A percentile compares a stretch with the other conserved stretches of the same genome.
Conservation (phyloP, 768 basidiomycete species). For the Albatrellus ellisii region DNA sequence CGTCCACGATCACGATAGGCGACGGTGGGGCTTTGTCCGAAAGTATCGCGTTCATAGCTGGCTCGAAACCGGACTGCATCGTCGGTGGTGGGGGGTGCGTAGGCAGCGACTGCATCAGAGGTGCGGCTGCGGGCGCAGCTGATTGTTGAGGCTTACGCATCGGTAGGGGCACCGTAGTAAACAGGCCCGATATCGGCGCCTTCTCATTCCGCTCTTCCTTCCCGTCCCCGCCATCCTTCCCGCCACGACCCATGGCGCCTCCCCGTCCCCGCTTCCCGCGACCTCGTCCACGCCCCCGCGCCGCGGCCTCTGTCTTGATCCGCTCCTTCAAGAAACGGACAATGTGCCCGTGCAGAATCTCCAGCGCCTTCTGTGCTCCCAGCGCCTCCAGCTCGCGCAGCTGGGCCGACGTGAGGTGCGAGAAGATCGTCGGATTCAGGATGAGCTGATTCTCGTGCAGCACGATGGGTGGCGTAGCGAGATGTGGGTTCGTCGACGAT, state of each 20-base stretch:
- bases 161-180: constrained; percentile 9
- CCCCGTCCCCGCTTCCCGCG: constrained; percentile 13
- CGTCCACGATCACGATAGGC: constrained; percentile 45
- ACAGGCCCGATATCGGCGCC: constrained; percentile 3
- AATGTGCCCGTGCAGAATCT: constrained; percentile 74
- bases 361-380: constrained; percentile 71
- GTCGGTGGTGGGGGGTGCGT: neutral
- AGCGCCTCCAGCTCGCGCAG: constrained; percentile 65
- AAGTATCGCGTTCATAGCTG: constrained; percentile 12
- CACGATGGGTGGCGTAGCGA: constrained; percentile 48
- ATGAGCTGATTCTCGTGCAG: constrained; percentile 76
- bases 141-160: constrained; percentile 8
- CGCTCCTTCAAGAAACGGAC: constrained; percentile 75
- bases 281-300: constrained; percentile 15
- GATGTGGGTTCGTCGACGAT: constrained; percentile 25
- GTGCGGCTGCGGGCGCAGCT: constrained; percentile 20
- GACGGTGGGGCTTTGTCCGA: constrained; percentile 26
- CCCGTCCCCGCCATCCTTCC: neutral
- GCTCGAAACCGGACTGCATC: neutral
- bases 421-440: constrained; percentile 77
- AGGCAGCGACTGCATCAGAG: constrained; percentile 15
- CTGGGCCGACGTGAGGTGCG: constrained; percentile 59
- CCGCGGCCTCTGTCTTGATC: constrained; percentile 28
- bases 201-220: constrained; percentile 3
- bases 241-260: constrained; percentile 1